Evolutionary conservation across 306 rosid species (phyloP), one percentile per base, ranked within the genome.

Genomic region (Cicer bijugum): DNA sequence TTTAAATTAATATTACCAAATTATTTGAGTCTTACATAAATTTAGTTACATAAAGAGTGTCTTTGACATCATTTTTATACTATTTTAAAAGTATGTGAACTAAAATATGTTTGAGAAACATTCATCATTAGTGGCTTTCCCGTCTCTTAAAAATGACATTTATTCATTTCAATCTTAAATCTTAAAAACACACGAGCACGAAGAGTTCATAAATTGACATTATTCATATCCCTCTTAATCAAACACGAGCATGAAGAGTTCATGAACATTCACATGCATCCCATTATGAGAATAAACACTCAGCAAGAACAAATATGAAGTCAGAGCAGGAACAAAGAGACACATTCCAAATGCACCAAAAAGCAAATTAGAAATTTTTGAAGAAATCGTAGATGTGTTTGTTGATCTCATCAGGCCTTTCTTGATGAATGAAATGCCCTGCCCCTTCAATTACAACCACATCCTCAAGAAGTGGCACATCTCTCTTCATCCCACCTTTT

Each of bases 401-500:
- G 82, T 40, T 91, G 72, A 91, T 83, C 68, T 91, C 94, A 20
- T 76, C 75, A 9, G 88, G 66, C 75, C 77, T 89, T 81, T 91
- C 93, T 84, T 85, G 87, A 10, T 87, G 82, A 57, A 89, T 4
- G 72, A 91, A 93, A 71, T 93, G 98, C 2, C 83, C 97, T 0
- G 78, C 97, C 12, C 93, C 96, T 86, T 91, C 88, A 83, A 88
- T 42, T 1, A 91, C 87, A 9, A 89, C 81, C 0, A 86, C 85
- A 23, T 93, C 96, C 67, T 93, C 80, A 33, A 93, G 86, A 62
- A 85, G 73, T 0, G 97, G 98, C 58, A 89, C 90, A 46, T 52
- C 74, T 68, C 66, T 91, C 78, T 89, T 89, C 46, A 89, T 61
- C 56, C 92, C 96, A n/a, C 98, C 97, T 60, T 86, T 89, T 67